Evolutionary conservation across 352 stramenopile genomes (phyloP).

Genomic region (Globisporangium radiosum): DNA sequence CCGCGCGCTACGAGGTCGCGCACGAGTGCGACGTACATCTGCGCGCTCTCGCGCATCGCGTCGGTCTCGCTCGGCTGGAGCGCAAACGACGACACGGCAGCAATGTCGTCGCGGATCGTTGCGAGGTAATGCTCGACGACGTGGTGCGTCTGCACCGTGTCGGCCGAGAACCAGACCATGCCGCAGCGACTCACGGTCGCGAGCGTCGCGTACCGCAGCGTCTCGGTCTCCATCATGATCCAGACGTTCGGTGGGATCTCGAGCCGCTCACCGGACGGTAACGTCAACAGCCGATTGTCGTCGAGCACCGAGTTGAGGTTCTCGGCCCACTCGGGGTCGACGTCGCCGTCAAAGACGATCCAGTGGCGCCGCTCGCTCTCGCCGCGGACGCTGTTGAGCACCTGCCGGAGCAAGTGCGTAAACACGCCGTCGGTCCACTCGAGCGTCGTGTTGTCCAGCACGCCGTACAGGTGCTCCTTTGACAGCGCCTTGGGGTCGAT

Average conservation of each 20-base stretch:
- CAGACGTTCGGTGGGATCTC: constrained; percentile 97
- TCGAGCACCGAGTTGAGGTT: constrained; percentile 99
- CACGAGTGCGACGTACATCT: constrained; percentile 54
- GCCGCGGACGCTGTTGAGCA: constrained; percentile 97
- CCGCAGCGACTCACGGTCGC: constrained; percentile 99
- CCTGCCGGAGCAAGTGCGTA: constrained; percentile 93
- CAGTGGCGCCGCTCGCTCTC: constrained; percentile 96
- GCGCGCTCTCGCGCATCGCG: constrained; percentile 53
- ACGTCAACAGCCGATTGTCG: constrained; percentile 98
- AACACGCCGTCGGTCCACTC: constrained; percentile 99
- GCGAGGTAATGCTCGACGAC: constrained; percentile 87
- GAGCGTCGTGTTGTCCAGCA: constrained; percentile 98
- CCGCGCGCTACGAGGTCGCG: constrained; percentile 49
- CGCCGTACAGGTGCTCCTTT: constrained; percentile 98
- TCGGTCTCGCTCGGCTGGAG: constrained; percentile 65
- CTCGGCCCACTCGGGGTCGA: constrained; percentile 99
- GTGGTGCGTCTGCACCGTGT: constrained; percentile 91
- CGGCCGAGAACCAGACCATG: constrained; percentile 99
- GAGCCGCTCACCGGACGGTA: constrained; percentile 98
- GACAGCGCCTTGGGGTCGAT: constrained; percentile 99
- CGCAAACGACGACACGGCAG: constrained; percentile 50
- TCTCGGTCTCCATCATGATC: constrained; percentile 99
- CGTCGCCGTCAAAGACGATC: constrained; percentile 99
- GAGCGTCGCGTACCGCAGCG: constrained; percentile 95
- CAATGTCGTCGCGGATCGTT: constrained; percentile 64